A percentile compares a stretch with the other conserved stretches of the same genome.
Evolutionary conservation across 495 filamentous ascomycete species (phyloP).

Genomic region (Annulohypoxylon nitens): DNA sequence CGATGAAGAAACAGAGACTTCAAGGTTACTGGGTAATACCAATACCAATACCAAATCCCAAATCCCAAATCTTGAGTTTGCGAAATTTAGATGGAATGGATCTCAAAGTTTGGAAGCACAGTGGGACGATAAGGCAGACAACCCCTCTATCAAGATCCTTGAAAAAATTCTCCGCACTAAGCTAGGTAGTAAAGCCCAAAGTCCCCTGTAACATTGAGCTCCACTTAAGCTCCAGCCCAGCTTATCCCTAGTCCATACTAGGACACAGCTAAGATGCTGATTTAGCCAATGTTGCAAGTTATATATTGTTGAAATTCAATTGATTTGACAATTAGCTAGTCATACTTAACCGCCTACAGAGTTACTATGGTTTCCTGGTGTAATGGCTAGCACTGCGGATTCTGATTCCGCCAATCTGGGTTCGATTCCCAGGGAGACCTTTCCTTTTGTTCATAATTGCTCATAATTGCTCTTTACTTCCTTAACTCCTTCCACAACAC

Average conservation of each 20-base stretch:
- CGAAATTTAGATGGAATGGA: conserved; percentile 9
- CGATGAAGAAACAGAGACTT: conserved; percentile 1
- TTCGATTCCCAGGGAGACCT: conserved; percentile 56
- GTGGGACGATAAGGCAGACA: conserved; percentile 33
- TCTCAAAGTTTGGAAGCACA: background rate
- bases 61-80: background rate
- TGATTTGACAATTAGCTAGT: no score
- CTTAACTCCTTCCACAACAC: no score
- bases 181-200: background rate
- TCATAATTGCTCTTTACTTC: background rate
- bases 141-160: conserved; percentile 40
- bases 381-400: conserved; percentile 56
- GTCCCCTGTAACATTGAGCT: background rate
- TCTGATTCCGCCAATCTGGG: conserved; percentile 55
- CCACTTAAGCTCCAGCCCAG: no score
- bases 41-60: background rate
- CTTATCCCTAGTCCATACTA: no score
- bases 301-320: no score
- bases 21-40: background rate
- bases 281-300: no score
- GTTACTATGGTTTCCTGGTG: conserved; percentile 49
- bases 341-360: no score
- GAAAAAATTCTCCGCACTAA: conserved; percentile 28
- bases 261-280: no score
- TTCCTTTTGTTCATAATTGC: background rate